Percentiles rank a stretch among this genome's conserved stretches.
These are phyloP conservation scores for Euphrasia confusa DNA, from an alignment of 257 asterid genomes.

Conservation along the genomic window DNA sequence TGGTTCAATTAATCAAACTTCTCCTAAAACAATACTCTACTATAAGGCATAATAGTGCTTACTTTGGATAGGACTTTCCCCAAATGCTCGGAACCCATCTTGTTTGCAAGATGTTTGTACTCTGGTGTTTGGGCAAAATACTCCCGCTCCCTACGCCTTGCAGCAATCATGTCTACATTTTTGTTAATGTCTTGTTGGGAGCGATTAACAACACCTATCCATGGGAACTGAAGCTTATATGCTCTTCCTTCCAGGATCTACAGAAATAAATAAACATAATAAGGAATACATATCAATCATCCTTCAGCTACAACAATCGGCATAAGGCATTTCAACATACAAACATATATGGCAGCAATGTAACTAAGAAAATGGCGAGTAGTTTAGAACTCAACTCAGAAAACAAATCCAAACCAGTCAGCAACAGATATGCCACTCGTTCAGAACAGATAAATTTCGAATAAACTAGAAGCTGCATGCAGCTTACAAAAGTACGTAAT, in stretches of 20 bases:
- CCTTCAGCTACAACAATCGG: background rate
- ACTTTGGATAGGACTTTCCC: constrained; percentile 94
- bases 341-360: background rate
- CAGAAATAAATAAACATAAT: constrained; percentile 24
- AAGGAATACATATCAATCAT: constrained; percentile 13
- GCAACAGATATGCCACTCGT: constrained; percentile 1
- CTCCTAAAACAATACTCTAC: background rate
- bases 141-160: constrained; percentile 88
- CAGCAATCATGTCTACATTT: constrained; percentile 94
- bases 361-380: background rate
- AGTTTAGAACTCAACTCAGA: background rate
- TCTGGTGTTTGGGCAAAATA: constrained; percentile 90
- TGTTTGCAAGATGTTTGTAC: constrained; percentile 74
- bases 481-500: background rate
- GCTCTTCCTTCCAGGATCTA: constrained; percentile 93
- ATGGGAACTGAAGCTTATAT: constrained; percentile 86
- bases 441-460: background rate
- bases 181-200: constrained; percentile 95
- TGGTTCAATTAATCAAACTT: constrained; percentile 10
- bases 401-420: background rate
- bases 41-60: constrained; percentile 27
- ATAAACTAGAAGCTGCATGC: background rate
- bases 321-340: background rate
- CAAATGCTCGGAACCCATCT: constrained; percentile 97
- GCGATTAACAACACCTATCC: constrained; percentile 98